Base-by-base conservation (phyloP, 257 asterid genomes). In the Handroanthus guayacan region DNA sequence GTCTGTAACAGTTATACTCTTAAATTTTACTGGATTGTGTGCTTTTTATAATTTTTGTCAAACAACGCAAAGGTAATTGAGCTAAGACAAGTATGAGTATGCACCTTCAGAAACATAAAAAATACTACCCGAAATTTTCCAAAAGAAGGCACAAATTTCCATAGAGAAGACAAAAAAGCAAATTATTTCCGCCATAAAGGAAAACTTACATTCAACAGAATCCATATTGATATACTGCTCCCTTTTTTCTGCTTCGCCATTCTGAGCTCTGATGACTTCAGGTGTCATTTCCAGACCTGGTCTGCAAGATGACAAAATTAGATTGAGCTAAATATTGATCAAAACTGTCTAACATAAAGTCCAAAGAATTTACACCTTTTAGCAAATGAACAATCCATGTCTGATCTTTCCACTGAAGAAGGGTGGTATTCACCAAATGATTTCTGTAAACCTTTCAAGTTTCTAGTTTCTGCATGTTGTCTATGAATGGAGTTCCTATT, bases 241-340 rank as follows among this genome's bases (percentile, higher is more conserved):
- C 11, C 20, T 68, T 70, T 60, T 55, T 81, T 64, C 84, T 72
- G 76, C 62, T 70, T 56, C 82, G 51, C 43, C 67, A 67, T 80
- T 79, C 82, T 81, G 80, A 74, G 79, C 47, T 79, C 75, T 60
- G 41, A 60, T 62, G 34, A 17, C 70, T 71, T 84, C 86, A 48
- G 82, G 84, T 54, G 82, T 65, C 70, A 48, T 78, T 71, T 81
- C 82, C 71, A 67, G 37, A 71, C 77, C 69, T 82, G 67, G 62
- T 76, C 96, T 91, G 91, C 79, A 68, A 82, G 78, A 67, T 81
- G 74, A 62, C 48, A 64, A 58, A 71, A 38, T 60, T 58, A 39
- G 71, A 57, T 48, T 39, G 13, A 38, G 76, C 63, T 41, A 67
- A 52, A 54, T 16, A 50, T 38, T 71, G 55, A 80, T 57, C 55